Evolutionary conservation across 75 land plant species (phyloP).

Genomic region (Cunninghamia lanceolata): DNA sequence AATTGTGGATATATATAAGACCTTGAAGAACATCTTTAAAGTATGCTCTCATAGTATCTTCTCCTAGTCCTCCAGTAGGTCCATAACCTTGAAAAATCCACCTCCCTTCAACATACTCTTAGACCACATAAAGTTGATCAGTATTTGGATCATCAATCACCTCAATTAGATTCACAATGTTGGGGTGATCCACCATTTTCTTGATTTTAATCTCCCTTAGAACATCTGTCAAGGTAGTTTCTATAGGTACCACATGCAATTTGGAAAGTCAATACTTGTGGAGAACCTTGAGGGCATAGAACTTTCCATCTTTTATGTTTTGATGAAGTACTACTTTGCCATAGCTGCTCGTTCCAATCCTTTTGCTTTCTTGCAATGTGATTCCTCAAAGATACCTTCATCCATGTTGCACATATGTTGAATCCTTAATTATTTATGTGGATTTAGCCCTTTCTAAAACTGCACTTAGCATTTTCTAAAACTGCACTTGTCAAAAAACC

Average conservation of each 20-base stretch:
- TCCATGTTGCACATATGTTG: no score
- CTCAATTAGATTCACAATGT: conserved; percentile 22
- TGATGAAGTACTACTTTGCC: conserved; percentile 79
- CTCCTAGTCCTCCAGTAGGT: conserved; percentile 42
- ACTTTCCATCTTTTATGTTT: conserved; percentile 24
- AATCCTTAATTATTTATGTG: no score
- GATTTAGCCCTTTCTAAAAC: no score
- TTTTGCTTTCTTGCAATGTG: no score
- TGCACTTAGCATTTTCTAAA: no score
- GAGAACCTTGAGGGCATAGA: conserved; percentile 46
- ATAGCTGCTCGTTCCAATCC: conserved; percentile 85
- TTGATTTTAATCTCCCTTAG: conserved; percentile 27
- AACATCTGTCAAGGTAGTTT: conserved; percentile 48
- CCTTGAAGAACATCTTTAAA: conserved; percentile 40
- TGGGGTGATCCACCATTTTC: conserved; percentile 19
- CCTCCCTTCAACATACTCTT: conserved; percentile 45
- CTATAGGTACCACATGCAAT: conserved; percentile 37
- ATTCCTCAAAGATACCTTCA: no score
- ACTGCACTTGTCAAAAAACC: no score
- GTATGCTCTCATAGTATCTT: conserved; percentile 34
- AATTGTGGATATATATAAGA: conserved; percentile 33
- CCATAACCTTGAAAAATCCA: conserved; percentile 48
- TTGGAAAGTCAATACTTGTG: conserved; percentile 38
- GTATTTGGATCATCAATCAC: conserved; percentile 31
- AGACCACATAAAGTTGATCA: conserved; percentile 28